These are phyloP conservation scores for Nadsonia starkeyi-henricii DNA, from an alignment of 1,139 yeast genomes.

Conservation along the genomic window DNA sequence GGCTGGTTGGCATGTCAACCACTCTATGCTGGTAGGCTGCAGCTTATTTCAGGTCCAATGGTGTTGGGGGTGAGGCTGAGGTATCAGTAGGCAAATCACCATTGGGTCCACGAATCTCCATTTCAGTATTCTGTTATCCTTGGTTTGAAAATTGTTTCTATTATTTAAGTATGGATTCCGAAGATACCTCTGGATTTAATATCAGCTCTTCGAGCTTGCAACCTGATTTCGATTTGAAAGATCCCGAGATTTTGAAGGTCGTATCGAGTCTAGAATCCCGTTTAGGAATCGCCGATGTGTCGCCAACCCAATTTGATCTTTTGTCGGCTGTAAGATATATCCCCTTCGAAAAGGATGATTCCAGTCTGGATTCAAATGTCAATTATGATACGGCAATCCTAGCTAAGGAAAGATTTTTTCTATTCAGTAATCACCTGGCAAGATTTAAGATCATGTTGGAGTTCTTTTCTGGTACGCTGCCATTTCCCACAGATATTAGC, in stretches of 20 bases:
- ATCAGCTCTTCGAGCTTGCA: not conserved
- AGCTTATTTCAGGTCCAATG: no score
- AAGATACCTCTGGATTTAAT: no score
- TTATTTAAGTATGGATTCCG: no score
- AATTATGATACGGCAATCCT: not conserved
- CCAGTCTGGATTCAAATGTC: no score
- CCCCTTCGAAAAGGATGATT: not conserved
- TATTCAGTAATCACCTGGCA: conserved; percentile 48
- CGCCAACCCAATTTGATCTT: not conserved
- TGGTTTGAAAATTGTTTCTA: no score
- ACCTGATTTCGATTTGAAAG: not conserved
- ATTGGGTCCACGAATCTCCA: no score
- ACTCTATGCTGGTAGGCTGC: no score
- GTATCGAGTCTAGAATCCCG: not conserved
- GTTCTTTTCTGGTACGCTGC: conserved; percentile 39
- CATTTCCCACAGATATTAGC: conserved; percentile 23
- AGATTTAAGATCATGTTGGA: conserved; percentile 41
- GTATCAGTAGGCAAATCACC: no score
- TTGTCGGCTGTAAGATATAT: not conserved
- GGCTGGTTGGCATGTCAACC: no score
- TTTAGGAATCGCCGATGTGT: not conserved
- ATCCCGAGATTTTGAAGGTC: not conserved
- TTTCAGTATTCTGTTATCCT: no score
- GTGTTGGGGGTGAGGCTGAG: no score
- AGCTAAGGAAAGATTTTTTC: conserved; percentile 27